phyloP scores from a whole-genome alignment of 768 basidiomycete genomes.

The Rhizopogon vesiculosus region DNA sequence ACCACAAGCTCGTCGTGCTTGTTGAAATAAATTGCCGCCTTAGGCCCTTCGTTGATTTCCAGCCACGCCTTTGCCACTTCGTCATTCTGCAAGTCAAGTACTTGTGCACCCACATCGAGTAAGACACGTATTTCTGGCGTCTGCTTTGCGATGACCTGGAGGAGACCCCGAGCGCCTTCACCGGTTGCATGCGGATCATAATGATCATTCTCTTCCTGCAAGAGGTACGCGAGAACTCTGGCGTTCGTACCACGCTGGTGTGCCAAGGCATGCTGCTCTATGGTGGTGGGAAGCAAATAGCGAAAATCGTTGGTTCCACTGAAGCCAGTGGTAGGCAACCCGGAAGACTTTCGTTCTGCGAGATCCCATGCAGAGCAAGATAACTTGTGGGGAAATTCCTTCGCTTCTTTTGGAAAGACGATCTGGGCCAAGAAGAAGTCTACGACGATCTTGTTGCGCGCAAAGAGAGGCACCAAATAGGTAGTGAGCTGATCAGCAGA shows the following conservation, averaged over 20 bases:
- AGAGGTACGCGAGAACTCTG: conserved; percentile 21
- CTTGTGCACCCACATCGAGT: conserved; percentile 50
- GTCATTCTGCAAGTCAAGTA: conserved; percentile 8
- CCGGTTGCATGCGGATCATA: conserved; percentile 21
- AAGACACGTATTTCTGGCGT: conserved; percentile 37
- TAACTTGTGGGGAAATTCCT: conserved; percentile 32
- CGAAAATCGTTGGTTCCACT: conserved; percentile 52
- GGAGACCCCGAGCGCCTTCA: conserved; percentile 17
- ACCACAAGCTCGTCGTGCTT: conserved; percentile 30
- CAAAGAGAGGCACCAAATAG: conserved; percentile 31
- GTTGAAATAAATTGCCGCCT: conserved; percentile 41
- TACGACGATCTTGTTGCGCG: conserved; percentile 32
- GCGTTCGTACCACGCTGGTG: conserved; percentile 42
- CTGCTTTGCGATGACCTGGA: conserved; percentile 27
- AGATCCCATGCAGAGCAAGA: conserved; percentile 51
- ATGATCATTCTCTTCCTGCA: conserved; percentile 31
- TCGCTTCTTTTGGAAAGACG: conserved; percentile 48
- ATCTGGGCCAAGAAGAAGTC: conserved; percentile 42
- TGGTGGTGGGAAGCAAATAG: conserved; percentile 15
- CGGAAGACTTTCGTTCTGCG: conserved; percentile 28
- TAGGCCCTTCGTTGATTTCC: conserved; percentile 13
- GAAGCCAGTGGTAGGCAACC: conserved; percentile 41
- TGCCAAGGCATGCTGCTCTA: conserved; percentile 25
- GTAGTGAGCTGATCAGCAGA: conserved; percentile 28
- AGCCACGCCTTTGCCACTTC: conserved; percentile 27